Conservation (phyloP, 306 rosid genomes). For the Pachyrhizus erosus region DNA sequence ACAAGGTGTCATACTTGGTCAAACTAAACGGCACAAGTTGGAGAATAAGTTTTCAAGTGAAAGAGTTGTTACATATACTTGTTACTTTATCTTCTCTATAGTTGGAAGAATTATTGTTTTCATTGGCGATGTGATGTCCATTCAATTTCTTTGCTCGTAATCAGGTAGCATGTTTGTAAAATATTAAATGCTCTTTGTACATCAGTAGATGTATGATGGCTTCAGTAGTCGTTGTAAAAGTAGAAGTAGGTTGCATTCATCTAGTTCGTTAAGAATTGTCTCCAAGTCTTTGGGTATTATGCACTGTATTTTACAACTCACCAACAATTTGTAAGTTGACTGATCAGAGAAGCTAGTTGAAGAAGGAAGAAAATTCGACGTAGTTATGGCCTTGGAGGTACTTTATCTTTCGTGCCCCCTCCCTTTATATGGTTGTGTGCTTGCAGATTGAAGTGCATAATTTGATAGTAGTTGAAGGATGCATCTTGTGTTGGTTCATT, state of each 20-base stretch:
- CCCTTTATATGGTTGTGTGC: background rate
- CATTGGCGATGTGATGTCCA: background rate
- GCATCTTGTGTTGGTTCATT: background rate
- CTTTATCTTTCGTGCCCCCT: background rate
- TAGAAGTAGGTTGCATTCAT: constrained; percentile 22
- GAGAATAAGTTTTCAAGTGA: background rate
- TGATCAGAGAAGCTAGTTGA: constrained; percentile 86
- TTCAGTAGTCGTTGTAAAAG: constrained; percentile 16
- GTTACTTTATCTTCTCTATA: background rate
- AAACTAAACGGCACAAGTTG: background rate
- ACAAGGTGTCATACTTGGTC: constrained; percentile 7
- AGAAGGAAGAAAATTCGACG: constrained; percentile 81
- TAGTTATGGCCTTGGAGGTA: constrained; percentile 91
- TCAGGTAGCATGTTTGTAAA: background rate
- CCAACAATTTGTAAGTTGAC: constrained; percentile 23
- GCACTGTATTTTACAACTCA: background rate
- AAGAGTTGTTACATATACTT: background rate
- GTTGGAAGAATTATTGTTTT: constrained; percentile 8
- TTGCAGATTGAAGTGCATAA: no score
- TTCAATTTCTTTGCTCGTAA: constrained; percentile 11
- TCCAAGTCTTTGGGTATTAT: background rate
- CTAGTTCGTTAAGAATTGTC: constrained; percentile 14
- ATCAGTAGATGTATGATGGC: constrained; percentile 1
- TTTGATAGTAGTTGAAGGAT: background rate
- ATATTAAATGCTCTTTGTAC: background rate